Evolutionary conservation across 2,329 filamentous ascomycete species (phyloP).

Genomic region (Calonectria pseudoturangicola): DNA sequence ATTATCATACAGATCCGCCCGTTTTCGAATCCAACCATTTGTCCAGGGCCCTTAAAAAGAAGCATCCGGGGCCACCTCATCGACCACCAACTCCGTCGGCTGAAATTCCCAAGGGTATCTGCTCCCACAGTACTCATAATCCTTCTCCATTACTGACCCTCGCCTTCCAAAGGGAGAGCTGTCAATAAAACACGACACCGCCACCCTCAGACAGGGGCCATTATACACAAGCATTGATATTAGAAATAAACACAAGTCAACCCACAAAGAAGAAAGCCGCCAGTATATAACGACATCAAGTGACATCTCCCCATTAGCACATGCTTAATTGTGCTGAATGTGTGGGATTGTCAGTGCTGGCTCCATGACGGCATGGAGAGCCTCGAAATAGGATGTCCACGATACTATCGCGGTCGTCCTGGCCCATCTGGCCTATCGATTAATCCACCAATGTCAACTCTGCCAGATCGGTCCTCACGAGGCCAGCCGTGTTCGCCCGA

Average conservation of each 20-base stretch:
- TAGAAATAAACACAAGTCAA: slow-evolving; percentile 23
- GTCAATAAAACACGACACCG: slow-evolving; percentile 15
- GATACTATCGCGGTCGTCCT: slow-evolving; percentile 53
- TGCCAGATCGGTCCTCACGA: slow-evolving; percentile 70
- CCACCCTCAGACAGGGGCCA: slow-evolving; percentile 11
- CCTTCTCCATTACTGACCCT: slow-evolving; percentile 28
- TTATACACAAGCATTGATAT: slow-evolving; percentile 37
- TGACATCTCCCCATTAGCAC: slow-evolving; percentile 15
- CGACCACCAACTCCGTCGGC: slow-evolving; percentile 45
- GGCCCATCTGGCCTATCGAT: slow-evolving; percentile 73
- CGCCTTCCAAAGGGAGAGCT: slow-evolving; percentile 14
- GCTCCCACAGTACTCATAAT: slow-evolving; percentile 36
- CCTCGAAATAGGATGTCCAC: slow-evolving; percentile 34
- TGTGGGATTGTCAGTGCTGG: slow-evolving; percentile 34
- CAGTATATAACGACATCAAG: slow-evolving; percentile 24
- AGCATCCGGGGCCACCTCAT: slow-evolving; percentile 33
- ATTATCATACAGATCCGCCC: slow-evolving; percentile 38
- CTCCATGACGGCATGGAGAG: slow-evolving; percentile 48
- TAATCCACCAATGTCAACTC: slow-evolving; percentile 77
- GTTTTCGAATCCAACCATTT: slow-evolving; percentile 32
- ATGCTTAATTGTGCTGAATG: slow-evolving; percentile 5
- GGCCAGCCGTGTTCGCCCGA: slow-evolving; percentile 57
- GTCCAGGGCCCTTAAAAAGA: slow-evolving; percentile 39
- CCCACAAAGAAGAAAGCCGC: background rate
- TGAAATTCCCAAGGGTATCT: slow-evolving; percentile 45